Conservation (phyloP, 495 filamentous ascomycete species). For the Rhypophila decipiens region DNA sequence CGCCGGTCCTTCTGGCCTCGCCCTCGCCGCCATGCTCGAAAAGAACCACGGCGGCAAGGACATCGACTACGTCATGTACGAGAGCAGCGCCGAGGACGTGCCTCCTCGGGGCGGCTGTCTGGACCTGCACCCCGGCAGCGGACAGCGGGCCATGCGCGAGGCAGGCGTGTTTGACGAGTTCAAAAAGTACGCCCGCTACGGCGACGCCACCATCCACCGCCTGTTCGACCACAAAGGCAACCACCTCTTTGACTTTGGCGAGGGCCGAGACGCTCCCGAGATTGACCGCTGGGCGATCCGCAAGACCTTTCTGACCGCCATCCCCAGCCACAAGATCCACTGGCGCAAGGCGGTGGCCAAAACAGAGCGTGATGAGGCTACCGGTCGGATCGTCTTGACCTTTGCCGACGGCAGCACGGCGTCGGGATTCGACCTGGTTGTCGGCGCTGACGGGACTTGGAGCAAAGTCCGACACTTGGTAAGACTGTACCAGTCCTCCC, state of each 20-base stretch:
- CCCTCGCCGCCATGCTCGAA: slow-evolving; percentile 51
- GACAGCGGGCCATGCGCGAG: slow-evolving; percentile 46
- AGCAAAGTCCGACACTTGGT: slow-evolving; percentile 46
- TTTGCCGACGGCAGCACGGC: slow-evolving; percentile 22
- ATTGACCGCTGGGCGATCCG: slow-evolving; percentile 39
- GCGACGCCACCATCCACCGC: slow-evolving; percentile 17
- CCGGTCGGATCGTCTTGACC: slow-evolving; percentile 12
- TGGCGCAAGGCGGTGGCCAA: slow-evolving; percentile 13
- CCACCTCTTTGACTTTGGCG: slow-evolving; percentile 8
- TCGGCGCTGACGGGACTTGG: slow-evolving; percentile 62
- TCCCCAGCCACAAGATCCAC: slow-evolving; percentile 29
- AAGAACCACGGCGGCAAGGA: too few species aligned
- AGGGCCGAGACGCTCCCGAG: slow-evolving; percentile 22
- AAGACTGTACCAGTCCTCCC: too few species aligned
- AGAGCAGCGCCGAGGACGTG: slow-evolving; percentile 40
- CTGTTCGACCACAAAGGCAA: slow-evolving; percentile 20
- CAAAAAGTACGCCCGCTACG: slow-evolving; percentile 17
- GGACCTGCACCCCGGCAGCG: slow-evolving; percentile 47
- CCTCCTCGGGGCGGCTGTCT: slow-evolving; percentile 41
- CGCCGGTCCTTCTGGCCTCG: slow-evolving; percentile 52
- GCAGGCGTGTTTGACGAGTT: slow-evolving; percentile 47
- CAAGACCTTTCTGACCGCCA: slow-evolving; percentile 35
- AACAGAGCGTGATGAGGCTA: slow-evolving; percentile 1
- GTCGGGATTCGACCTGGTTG: slow-evolving; percentile 43
- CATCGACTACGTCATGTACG: slow-evolving; percentile 48